Evolutionary conservation across 257 asterid species (phyloP), one percentile per base, ranked within the genome.

Genomic region (Solanum clarkiae): DNA sequence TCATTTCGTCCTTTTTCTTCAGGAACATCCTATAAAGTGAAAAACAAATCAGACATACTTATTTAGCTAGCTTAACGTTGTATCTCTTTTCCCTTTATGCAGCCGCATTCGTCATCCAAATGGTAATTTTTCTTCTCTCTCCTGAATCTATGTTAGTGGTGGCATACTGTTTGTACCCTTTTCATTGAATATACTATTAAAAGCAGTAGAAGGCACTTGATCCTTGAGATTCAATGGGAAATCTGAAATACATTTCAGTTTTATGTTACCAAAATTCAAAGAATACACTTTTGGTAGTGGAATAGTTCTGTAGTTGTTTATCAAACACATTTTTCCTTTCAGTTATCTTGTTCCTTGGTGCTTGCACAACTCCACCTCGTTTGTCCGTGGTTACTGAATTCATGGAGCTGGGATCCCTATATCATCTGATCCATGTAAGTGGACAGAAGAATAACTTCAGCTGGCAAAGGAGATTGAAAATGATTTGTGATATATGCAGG

Each of bases 31-130:
- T 54, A 49, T 69, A 22, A 42, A 69, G 86, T 66, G 59, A 32
- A 81, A 81, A 15, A 36, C 45, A 49, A 70, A 69, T 53, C 45
- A 84, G n/a, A 10, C n/a, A 69, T 53, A 26, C 80, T 84, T 55
- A 68, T 77, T 66, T 81, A 81, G 47, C 88, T 89, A 57, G 82
- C 92, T 86, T 82, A 88, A 84, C 20, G 81, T 89, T 68, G 26
- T 83, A 29, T 88, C 81, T 24, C 83, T 86, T 55, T 90, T 89
- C 87, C 65, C 70, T 80, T 75, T 83, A 66, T 92, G 92, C 97
- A 94, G 98, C 90, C 97, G 99, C 81, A 87, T 93, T 83, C 97
- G 97, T 90, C 99, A 95, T 91, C 99, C 99, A 74, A 95, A 95
- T 86, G 98, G 99, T 95, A 94, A 90, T 81, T 80, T 85, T 85